Conservation (phyloP, 495 filamentous ascomycete genomes). For the Tirmania nivea region DNA sequence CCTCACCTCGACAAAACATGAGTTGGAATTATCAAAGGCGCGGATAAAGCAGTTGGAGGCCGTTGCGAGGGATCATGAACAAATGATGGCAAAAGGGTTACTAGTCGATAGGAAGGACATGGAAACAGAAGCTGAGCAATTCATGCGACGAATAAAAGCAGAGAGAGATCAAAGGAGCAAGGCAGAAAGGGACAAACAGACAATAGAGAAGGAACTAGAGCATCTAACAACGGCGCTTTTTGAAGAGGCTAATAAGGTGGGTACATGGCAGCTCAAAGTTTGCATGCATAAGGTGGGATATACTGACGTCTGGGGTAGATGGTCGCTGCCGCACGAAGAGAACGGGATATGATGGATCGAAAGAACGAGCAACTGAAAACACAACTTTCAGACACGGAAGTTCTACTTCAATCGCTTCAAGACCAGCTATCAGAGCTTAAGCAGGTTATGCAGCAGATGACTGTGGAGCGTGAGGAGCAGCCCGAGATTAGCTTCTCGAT, state of each 20-base stretch:
- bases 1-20: conserved; percentile 57
- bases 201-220: conserved; percentile 67
- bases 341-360: conserved; percentile 51
- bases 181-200: conserved; percentile 49
- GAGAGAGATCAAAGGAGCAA: conserved; percentile 36
- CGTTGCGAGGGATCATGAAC: conserved; percentile 43
- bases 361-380: conserved; percentile 59
- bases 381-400: conserved; percentile 64
- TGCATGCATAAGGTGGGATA: not conserved
- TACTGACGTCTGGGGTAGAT: conserved; percentile 35
- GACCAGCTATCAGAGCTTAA: conserved; percentile 86
- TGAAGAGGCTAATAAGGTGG: conserved; percentile 75
- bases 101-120: conserved; percentile 48
- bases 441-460: conserved; percentile 71
- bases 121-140: conserved; percentile 44
- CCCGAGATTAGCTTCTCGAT: conserved; percentile 34
- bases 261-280: conserved; percentile 3
- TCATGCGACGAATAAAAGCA: conserved; percentile 42
- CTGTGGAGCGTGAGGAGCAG: conserved; percentile 42
- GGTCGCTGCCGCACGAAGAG: conserved; percentile 61
- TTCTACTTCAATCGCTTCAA: conserved; percentile 69
- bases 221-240: conserved; percentile 74
- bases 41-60: conserved; percentile 46
- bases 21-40: conserved; percentile 52
- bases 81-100: conserved; percentile 47